phyloP scores from a whole-genome alignment of 352 stramenopile species.

The Peronospora farinosa region DNA sequence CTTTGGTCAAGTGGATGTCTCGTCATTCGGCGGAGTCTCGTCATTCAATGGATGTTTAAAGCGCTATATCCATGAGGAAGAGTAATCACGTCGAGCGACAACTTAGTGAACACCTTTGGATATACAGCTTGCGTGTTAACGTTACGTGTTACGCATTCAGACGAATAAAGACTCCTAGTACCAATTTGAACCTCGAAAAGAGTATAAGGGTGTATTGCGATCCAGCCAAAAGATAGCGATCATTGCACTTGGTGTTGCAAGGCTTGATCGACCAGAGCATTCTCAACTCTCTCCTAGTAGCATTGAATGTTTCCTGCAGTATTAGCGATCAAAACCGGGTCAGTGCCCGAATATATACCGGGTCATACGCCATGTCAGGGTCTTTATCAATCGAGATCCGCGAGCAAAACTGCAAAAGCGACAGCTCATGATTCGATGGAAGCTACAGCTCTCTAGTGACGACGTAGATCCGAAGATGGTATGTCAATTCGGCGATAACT shows the following conservation, averaged over 20 bases:
- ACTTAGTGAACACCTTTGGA: too few relatives aligned
- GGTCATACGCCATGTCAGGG: constrained; percentile 21
- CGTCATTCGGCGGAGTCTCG: too few relatives aligned
- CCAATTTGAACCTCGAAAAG: too few relatives aligned
- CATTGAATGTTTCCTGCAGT: constrained; percentile 31
- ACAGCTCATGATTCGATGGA: constrained; percentile 29
- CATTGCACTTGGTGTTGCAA: constrained; percentile 10
- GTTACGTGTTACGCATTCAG: too few relatives aligned
- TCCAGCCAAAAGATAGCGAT: too few relatives aligned
- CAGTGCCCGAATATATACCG: constrained; percentile 31
- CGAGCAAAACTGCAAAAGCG: constrained; percentile 47
- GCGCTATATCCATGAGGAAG: too few relatives aligned
- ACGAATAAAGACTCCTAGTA: too few relatives aligned
- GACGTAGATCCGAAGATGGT: constrained; percentile 24
- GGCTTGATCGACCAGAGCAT: constrained; percentile 27
- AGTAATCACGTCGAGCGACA: too few relatives aligned
- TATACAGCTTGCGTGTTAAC: too few relatives aligned
- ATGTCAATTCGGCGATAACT: constrained; percentile 16
- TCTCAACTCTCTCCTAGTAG: constrained; percentile 41
- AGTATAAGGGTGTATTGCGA: too few relatives aligned
- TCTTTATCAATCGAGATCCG: constrained; percentile 43
- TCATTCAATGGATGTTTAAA: too few relatives aligned
- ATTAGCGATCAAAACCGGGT: constrained; percentile 41
- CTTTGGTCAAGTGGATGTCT: too few relatives aligned
- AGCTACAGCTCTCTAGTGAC: constrained; percentile 33